Evolutionary conservation across 1,284 basidiomycete genomes (phyloP).

Genomic region (Agroathelia rolfsii): DNA sequence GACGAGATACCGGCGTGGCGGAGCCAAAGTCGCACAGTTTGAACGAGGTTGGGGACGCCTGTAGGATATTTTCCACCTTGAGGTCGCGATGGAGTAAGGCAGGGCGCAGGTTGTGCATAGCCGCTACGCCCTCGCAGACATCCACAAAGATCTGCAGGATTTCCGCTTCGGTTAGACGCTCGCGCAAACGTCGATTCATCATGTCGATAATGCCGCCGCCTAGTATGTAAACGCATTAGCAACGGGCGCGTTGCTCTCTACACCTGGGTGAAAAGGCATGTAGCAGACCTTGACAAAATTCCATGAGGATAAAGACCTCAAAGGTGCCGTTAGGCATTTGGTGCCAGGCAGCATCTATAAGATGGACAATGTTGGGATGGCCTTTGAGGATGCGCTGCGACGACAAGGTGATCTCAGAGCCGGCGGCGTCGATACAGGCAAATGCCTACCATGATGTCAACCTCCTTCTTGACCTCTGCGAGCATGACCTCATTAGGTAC

Average conservation of each 20-base stretch:
- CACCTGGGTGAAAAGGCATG: slow-evolving; percentile 4
- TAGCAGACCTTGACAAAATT: slow-evolving; percentile 69
- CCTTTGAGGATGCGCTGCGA: slow-evolving; percentile 73
- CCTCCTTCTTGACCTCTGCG: slow-evolving; percentile 94
- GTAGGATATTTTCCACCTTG: slow-evolving; percentile 98
- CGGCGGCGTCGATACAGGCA: slow-evolving; percentile 12
- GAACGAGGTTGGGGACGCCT: slow-evolving; percentile 66
- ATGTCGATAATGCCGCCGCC: slow-evolving; percentile 99
- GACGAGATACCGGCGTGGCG: slow-evolving; percentile 66
- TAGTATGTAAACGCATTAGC: slow-evolving; percentile 21
- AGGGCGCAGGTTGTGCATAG: slow-evolving; percentile 90
- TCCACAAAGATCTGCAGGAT: slow-evolving; percentile 98
- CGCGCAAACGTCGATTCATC: slow-evolving; percentile 93
- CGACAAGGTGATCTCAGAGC: slow-evolving; percentile 15
- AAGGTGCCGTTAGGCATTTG: slow-evolving; percentile 73
- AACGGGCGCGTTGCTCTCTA: slow-evolving; percentile 1
- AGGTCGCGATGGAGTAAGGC: slow-evolving; percentile 93
- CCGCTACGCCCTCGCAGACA: slow-evolving; percentile 86
- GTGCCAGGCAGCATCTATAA: slow-evolving; percentile 91
- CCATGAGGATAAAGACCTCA: slow-evolving; percentile 99
- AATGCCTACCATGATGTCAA: slow-evolving; percentile 88
- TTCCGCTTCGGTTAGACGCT: slow-evolving; percentile 89
- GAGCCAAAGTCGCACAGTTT: slow-evolving; percentile 99
- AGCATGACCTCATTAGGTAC: slow-evolving; percentile 87
- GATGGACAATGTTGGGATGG: slow-evolving; percentile 87